A percentile compares a stretch with the other conserved stretches of the same genome.
phyloP scores from a whole-genome alignment of 345 rosid genomes.

The Pistacia atlantica region DNA sequence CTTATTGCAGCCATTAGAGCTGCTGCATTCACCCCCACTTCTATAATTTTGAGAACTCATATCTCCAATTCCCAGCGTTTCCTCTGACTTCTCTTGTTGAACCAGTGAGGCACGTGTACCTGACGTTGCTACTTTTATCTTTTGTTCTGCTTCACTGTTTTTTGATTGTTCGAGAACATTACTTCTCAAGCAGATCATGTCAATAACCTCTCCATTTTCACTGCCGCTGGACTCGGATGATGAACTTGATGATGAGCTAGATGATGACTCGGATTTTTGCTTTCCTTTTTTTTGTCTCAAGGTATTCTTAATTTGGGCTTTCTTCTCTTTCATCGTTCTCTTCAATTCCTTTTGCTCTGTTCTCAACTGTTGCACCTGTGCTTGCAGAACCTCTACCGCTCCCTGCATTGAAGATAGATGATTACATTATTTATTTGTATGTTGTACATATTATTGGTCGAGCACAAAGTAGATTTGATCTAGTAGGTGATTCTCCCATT shows the following conservation, averaged over 20 bases:
- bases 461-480: not conserved
- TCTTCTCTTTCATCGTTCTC: conserved; percentile 51
- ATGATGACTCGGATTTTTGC: conserved; percentile 21
- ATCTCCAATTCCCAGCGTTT: not conserved
- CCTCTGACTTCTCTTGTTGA: conserved; percentile 9
- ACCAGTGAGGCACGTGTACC: not conserved
- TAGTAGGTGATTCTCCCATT: not conserved
- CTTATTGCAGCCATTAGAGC: not conserved
- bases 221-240: conserved; percentile 49
- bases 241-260: conserved; percentile 31
- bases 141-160: not conserved
- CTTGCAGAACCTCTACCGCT: conserved; percentile 46
- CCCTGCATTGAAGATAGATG: conserved; percentile 42
- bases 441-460: not conserved
- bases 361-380: conserved; percentile 53
- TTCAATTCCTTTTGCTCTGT: conserved; percentile 54
- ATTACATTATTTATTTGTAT: not conserved
- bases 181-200: conserved; percentile 46
- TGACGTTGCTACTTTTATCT: not conserved
- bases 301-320: conserved; percentile 41
- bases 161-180: not conserved
- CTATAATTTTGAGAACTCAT: not conserved
- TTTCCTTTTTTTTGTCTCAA: conserved; percentile 27
- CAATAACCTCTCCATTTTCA: conserved; percentile 55
- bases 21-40: not conserved